Base-by-base conservation (phyloP, 2,329 filamentous ascomycete species). In the Trichoderma lentiforme region DNA sequence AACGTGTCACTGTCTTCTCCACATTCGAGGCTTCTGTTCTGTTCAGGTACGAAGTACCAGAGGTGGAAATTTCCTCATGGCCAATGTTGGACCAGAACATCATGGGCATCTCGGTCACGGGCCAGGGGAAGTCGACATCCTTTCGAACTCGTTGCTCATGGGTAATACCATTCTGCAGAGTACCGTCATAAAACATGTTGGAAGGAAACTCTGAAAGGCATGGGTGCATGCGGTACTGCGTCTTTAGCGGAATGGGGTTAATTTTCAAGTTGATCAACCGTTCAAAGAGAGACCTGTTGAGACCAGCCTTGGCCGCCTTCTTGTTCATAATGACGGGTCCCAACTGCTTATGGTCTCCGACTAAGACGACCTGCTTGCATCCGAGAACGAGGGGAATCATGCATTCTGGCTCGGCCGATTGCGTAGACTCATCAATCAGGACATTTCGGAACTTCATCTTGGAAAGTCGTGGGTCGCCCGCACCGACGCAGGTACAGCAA, bases 271-370 rank as follows among this genome's bases (percentile, higher is more conserved):
- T 94, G 77, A 98, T 95, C 65, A 99, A 87, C 77, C 96, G 94
- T 84, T 99, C 96, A 79, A 99, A 99, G 11, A 99, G 87, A n/a
- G 95, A 98, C 82, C 98, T 96, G 83, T 98, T 98, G 18, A 99
- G 87, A 73, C 96, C 96, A 70, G 96, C 96, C 83, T 98, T 98
- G 73, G 96, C 96, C 15, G 96, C 96, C 83, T 98, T 98, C 88
- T 99, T 99, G 87, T 99, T 99, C 95, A 99, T 99, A 80, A 99
- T 98, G 77, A 99, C 96, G 1, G 96, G 96, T 0, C 96, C 96
- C 75, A 99, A 89, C 81, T 99, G 96, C 82, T 98, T 97, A 83
- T 99, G 96, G 79, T 99, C 96, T 79, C 96, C 96, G 56, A 99
- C 96, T 43, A 99, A 88, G n/a, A 99, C 96, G 64, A 98, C 94